phyloP scores from a whole-genome alignment of 257 asterid species.

The Fraxinus anomala region DNA sequence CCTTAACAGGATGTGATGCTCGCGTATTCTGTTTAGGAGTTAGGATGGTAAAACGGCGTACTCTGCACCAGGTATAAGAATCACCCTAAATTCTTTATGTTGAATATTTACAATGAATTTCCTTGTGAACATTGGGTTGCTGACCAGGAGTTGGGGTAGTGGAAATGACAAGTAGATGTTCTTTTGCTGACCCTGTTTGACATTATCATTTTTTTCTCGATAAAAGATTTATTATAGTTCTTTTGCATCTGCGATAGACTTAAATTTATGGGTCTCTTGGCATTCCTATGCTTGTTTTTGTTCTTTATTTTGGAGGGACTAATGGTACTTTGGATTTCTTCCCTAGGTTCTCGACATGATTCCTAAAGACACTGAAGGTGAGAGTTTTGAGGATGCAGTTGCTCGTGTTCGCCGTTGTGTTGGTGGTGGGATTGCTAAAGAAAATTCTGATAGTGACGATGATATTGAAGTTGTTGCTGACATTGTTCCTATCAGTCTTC shows the following conservation, averaged over 20 bases:
- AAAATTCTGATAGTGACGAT: slow-evolving; percentile 95
- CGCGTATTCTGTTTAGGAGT: slow-evolving; percentile 91
- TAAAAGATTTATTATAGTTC: slow-evolving; percentile 4
- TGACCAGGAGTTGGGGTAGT: slow-evolving; percentile 17
- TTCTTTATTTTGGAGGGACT: slow-evolving; percentile 12
- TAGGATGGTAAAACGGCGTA: slow-evolving; percentile 86
- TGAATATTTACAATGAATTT: not conserved
- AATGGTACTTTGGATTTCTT: slow-evolving; percentile 10
- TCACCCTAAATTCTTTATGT: slow-evolving; percentile 25
- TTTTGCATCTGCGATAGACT: not conserved
- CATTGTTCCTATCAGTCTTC: slow-evolving; percentile 83
- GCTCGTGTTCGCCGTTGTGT: slow-evolving; percentile 74
- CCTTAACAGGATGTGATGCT: slow-evolving; percentile 83
- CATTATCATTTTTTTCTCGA: not conserved
- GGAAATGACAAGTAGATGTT: not conserved
- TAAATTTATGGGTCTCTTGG: slow-evolving; percentile 1
- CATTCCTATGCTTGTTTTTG: slow-evolving; percentile 26
- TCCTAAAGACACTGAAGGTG: slow-evolving; percentile 89
- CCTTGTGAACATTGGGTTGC: not conserved
- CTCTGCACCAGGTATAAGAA: slow-evolving; percentile 66
- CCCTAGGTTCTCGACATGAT: slow-evolving; percentile 75
- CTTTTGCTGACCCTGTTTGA: slow-evolving; percentile 15
- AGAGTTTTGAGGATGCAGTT: slow-evolving; percentile 85
- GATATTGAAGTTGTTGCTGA: slow-evolving; percentile 99
- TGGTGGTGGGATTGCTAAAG: slow-evolving; percentile 78